Evolutionary conservation across 331 rosid genomes (phyloP).

Genomic region (Malus hybrid): DNA sequence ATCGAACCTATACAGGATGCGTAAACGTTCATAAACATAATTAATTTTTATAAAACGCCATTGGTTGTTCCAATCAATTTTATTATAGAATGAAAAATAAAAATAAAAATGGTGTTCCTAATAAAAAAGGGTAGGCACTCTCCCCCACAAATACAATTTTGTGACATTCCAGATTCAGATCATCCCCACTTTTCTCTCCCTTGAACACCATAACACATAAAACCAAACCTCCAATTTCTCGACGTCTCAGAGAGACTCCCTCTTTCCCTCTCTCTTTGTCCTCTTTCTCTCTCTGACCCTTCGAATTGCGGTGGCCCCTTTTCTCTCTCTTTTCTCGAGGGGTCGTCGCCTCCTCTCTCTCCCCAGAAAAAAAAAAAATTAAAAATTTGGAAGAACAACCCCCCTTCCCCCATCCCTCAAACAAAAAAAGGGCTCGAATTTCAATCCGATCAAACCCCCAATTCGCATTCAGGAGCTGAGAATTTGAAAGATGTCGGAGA

Average conservation of each 20-base stretch:
- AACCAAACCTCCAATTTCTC: neutral
- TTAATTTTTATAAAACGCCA: no score
- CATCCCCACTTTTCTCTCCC: neutral
- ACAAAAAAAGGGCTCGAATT: neutral
- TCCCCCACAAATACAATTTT: neutral
- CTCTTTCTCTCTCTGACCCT: neutral
- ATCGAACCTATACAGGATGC: no score
- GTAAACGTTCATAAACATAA: no score
- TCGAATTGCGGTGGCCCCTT: slow-evolving; percentile 36
- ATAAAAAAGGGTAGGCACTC: neutral
- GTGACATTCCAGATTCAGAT: neutral
- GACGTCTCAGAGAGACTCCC: neutral
- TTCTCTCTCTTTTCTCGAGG: slow-evolving; percentile 32
- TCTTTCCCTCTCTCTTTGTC: no score
- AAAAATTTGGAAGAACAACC: neutral
- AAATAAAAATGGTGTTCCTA: no score
- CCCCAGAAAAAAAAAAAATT: neutral
- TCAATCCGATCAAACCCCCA: slow-evolving; percentile 4
- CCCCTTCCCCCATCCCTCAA: no score
- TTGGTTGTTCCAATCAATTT: no score
- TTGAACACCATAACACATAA: neutral
- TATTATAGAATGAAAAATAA: no score
- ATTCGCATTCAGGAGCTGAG: neutral
- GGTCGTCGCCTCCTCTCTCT: slow-evolving; percentile 20
- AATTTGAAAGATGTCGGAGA: slow-evolving; percentile 54